Evolutionary conservation across 2,329 filamentous ascomycete species (phyloP), one percentile per base, ranked within the genome.

Genomic region (Pseudofabraea citricarpa): DNA sequence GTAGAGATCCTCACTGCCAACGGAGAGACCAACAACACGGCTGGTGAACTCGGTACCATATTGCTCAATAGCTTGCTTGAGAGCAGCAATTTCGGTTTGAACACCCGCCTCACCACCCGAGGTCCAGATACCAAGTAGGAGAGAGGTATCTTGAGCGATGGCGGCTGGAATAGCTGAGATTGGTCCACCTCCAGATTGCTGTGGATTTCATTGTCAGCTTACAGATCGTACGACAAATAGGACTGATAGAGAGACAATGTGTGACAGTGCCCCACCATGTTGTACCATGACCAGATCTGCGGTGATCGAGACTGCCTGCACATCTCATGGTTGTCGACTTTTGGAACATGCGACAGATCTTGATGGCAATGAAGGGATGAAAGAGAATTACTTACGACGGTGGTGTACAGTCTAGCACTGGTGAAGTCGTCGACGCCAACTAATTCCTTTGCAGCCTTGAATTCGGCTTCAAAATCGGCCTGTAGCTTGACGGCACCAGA

Each of bases 1-100:
- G 74, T 93, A 93, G 33, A 93, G 75, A 63, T 95, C 90, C 73
- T 95, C 90, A 53, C 77, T 86, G 49, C 90, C 90, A 41, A 95
- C 80, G 0, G 87, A 90, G 66, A 95, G 91, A 63, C 87, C 90
- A 44, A 81, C 83, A 33, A 95, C 80, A 15, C 85, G 70, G 44
- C 73, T 69, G 29, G 75, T 74, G 56, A 94, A 81, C 37, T 73
- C 68, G 8, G 69, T 65, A 45, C 87, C 87, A 62, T 89, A 90
- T 58, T 80, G 71, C 38, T 65, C 53, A 52, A 90, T 84, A 53
- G 88, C 86, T 33, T 72, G 67, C 62, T 77, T 77, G 38, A 95
- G 73, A 12, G 89, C 88, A 3, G 71, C 62, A 37, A 95, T 68
- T 68, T 95, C 89, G 61, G 88, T 86, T 62, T 74, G 67, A 63